Evolutionary conservation across 169 alveolate species (phyloP).

Genomic region (Cryptosporidium ubiquitum): DNA sequence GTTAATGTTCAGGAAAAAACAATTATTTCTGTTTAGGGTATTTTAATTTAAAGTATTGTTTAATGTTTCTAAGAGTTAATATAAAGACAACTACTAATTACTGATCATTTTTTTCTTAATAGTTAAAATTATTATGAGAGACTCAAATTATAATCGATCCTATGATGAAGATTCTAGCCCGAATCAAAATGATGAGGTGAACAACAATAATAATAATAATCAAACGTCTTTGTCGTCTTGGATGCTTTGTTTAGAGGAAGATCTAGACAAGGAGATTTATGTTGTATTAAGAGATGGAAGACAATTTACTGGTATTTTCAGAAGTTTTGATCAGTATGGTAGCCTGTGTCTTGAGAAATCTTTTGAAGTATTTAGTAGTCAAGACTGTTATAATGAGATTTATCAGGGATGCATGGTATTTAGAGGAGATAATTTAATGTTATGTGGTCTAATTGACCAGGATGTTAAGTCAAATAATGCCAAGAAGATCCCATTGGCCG

Average conservation of each 20-base stretch:
- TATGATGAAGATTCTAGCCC: constrained; percentile 7
- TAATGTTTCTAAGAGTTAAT: not conserved
- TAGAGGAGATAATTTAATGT: constrained; percentile 67
- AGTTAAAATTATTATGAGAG: constrained; percentile 1
- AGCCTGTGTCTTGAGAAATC: constrained; percentile 51
- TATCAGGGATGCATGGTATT: constrained; percentile 69
- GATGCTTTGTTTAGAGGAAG: constrained; percentile 66
- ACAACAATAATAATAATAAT: not conserved
- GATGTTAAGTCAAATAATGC: constrained; percentile 21
- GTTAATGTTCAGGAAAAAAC: not conserved
- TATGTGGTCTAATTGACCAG: constrained; percentile 62
- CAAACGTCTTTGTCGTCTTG: constrained; percentile 51
- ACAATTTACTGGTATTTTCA: constrained; percentile 61
- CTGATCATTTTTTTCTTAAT: too few species aligned
- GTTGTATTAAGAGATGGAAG: constrained; percentile 68
- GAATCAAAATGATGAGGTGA: constrained; percentile 2
- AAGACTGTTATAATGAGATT: constrained; percentile 26
- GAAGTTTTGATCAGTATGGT: constrained; percentile 74
- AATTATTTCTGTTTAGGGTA: not conserved
- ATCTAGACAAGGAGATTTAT: constrained; percentile 57
- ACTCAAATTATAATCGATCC: not conserved
- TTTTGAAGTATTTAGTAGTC: constrained; percentile 32
- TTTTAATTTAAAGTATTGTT: not conserved
- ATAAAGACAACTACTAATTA: not conserved
- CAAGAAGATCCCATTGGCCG: constrained; percentile 36